These are phyloP conservation scores for Penicillium longicatenatum DNA, from an alignment of 495 filamentous ascomycete genomes.

Conservation along the genomic window DNA sequence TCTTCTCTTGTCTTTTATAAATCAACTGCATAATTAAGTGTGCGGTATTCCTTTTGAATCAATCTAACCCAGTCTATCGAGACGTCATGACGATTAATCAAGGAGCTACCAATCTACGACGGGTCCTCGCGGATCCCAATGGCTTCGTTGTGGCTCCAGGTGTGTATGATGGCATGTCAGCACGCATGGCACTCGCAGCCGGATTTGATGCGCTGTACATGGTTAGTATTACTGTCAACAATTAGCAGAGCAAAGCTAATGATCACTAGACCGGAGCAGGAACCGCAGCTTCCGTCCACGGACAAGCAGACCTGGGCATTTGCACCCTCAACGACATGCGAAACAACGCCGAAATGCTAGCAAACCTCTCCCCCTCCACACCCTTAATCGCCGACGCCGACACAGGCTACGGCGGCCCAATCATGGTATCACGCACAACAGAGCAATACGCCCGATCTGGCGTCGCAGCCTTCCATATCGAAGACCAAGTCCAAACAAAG, in stretches of 20 bases:
- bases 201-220: slow-evolving; percentile 70
- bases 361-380: slow-evolving; percentile 40
- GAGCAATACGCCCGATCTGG: slow-evolving; percentile 64
- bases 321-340: slow-evolving; percentile 52
- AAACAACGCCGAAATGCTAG: slow-evolving; percentile 46
- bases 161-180: slow-evolving; percentile 70
- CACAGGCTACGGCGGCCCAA: slow-evolving; percentile 64
- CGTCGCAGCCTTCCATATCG: slow-evolving; percentile 71
- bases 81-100: slow-evolving; percentile 32
- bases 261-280: slow-evolving; percentile 61
- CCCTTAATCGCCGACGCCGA: slow-evolving; percentile 74
- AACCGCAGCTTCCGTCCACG: slow-evolving; percentile 65
- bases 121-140: slow-evolving; percentile 32
- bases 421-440: slow-evolving; percentile 65
- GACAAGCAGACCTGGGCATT: slow-evolving; percentile 67
- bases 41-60: not conserved
- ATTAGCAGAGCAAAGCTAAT: slow-evolving; percentile 17
- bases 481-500: slow-evolving; percentile 72
- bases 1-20: not conserved
- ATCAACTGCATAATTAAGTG: not conserved
- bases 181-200: slow-evolving; percentile 60
- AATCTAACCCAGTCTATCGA: slow-evolving; percentile 7
- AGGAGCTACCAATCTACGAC: slow-evolving; percentile 34
- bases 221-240: slow-evolving; percentile 61
- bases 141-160: slow-evolving; percentile 58